Percentiles rank a stretch among this genome's conserved stretches.
These are phyloP conservation scores for Leccinum broughii DNA, from an alignment of 768 basidiomycete genomes.

Conservation along the genomic window DNA sequence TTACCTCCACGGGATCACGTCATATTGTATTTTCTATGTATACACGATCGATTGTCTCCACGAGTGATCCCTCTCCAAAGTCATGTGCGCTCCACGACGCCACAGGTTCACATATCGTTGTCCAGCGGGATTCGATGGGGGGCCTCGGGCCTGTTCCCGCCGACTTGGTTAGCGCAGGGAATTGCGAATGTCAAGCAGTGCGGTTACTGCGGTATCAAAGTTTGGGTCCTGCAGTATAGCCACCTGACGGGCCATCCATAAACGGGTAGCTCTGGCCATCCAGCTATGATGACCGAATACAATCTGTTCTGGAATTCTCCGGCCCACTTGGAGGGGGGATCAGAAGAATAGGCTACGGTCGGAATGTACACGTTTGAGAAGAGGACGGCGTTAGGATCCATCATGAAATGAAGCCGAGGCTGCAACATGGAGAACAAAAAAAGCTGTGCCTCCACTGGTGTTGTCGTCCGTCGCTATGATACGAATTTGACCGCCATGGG, in stretches of 20 bases:
- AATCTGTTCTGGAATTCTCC: constrained; percentile 7
- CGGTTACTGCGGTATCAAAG: constrained; percentile 6
- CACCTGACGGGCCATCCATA: constrained; percentile 16
- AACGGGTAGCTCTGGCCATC: constrained; percentile 18
- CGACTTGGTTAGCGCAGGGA: neutral
- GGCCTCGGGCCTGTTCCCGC: neutral
- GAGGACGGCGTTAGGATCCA: constrained; percentile 13
- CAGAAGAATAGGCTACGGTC: constrained; percentile 5
- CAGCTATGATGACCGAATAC: constrained; percentile 9
- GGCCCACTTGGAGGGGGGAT: neutral
- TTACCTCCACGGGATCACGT: neutral
- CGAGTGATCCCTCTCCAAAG: constrained; percentile 8
- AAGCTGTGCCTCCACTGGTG: constrained; percentile 2
- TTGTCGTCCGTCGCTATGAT: constrained; percentile 24
- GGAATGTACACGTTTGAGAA: constrained; percentile 14
- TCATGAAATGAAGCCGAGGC: constrained; percentile 10
- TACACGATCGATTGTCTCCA: neutral
- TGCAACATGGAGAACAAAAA: constrained; percentile 1
- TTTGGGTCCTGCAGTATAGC: constrained; percentile 7
- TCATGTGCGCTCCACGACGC: constrained; percentile 19
- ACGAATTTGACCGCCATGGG: constrained; percentile 25
- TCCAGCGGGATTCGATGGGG: neutral
- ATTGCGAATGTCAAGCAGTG: neutral
- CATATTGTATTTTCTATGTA: neutral
- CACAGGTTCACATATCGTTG: constrained; percentile 22